Percentiles rank a stretch among this genome's conserved stretches.
Evolutionary conservation across 495 filamentous ascomycete genomes (phyloP).

Genomic region (Tuber calosporum): DNA sequence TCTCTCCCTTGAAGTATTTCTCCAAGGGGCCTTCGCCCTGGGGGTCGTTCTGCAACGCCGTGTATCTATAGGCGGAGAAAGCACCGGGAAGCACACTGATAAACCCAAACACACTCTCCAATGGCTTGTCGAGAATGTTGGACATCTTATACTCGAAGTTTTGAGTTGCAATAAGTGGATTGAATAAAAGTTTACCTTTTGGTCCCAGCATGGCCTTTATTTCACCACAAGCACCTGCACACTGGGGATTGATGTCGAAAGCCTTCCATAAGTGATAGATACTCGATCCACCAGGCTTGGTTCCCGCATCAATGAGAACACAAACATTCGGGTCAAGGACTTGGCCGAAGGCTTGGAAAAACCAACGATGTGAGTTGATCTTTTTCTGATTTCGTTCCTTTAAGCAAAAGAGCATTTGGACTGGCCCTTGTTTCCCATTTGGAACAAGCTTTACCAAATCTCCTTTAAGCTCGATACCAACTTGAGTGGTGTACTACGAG

Average conservation of each 20-base stretch:
- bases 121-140: conserved; percentile 96
- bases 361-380: conserved; percentile 99
- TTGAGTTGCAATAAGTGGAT: conserved; percentile 90
- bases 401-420: conserved; percentile 96
- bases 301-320: conserved; percentile 93
- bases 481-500: conserved; percentile 75
- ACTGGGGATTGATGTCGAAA: conserved; percentile 95
- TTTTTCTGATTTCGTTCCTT: conserved; percentile 99
- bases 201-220: conserved; percentile 95
- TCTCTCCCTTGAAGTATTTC: conserved; percentile 96
- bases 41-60: conserved; percentile 94
- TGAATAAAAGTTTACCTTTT: conserved; percentile 82
- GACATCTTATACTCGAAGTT: conserved; percentile 99
- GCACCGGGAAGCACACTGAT: conserved; percentile 95
- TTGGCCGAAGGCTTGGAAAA: conserved; percentile 94
- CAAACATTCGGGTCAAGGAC: conserved; percentile 94
- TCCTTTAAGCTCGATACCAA: conserved; percentile 69
- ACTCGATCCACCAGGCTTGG: conserved; percentile 81
- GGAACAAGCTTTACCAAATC: conserved; percentile 75
- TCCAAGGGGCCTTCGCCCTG: conserved; percentile 85
- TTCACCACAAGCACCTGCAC: conserved; percentile 94
- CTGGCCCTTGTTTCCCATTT: conserved; percentile 59
- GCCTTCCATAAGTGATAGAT: conserved; percentile 98
- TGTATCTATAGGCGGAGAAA: conserved; percentile 92
- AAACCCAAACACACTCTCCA: conserved; percentile 97